phyloP scores from a whole-genome alignment of 495 filamentous ascomycete genomes.

The Trichocladium uniseriatum region DNA sequence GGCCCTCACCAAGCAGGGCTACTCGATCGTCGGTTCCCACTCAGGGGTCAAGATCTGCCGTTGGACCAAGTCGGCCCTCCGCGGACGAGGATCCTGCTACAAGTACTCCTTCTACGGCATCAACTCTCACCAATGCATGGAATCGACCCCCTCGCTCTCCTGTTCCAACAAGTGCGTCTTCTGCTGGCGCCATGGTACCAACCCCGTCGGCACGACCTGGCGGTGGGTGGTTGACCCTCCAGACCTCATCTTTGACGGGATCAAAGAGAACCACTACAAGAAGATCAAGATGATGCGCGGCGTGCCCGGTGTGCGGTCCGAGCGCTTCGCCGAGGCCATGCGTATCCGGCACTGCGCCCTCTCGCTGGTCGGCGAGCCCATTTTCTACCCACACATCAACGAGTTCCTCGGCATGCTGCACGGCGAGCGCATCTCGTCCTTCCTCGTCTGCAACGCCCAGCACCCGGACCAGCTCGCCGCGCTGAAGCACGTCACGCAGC shows the following conservation, averaged over 20 bases:
- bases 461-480: slow-evolving; percentile 84
- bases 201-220: slow-evolving; percentile 93
- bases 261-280: slow-evolving; percentile 85
- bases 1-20: slow-evolving; percentile 89
- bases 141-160: slow-evolving; percentile 86
- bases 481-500: slow-evolving; percentile 75
- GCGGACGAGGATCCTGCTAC: slow-evolving; percentile 91
- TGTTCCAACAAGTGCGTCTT: slow-evolving; percentile 99
- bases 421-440: slow-evolving; percentile 76
- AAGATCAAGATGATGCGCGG: slow-evolving; percentile 97
- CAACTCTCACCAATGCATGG: slow-evolving; percentile 92
- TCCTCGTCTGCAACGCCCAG: slow-evolving; percentile 97
- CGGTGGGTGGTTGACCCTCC: slow-evolving; percentile 90
- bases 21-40: slow-evolving; percentile 88
- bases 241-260: slow-evolving; percentile 76
- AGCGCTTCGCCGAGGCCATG: slow-evolving; percentile 89
- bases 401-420: slow-evolving; percentile 76
- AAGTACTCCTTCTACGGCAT: slow-evolving; percentile 97
- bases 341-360: slow-evolving; percentile 86
- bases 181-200: slow-evolving; percentile 96
- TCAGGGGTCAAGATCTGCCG: slow-evolving; percentile 96
- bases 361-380: slow-evolving; percentile 85
- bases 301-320: slow-evolving; percentile 82
- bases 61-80: slow-evolving; percentile 97
- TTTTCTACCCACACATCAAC: slow-evolving; percentile 97